Evolutionary conservation across 2,329 filamentous ascomycete genomes (phyloP).

Genomic region (Alternaria longipes): DNA sequence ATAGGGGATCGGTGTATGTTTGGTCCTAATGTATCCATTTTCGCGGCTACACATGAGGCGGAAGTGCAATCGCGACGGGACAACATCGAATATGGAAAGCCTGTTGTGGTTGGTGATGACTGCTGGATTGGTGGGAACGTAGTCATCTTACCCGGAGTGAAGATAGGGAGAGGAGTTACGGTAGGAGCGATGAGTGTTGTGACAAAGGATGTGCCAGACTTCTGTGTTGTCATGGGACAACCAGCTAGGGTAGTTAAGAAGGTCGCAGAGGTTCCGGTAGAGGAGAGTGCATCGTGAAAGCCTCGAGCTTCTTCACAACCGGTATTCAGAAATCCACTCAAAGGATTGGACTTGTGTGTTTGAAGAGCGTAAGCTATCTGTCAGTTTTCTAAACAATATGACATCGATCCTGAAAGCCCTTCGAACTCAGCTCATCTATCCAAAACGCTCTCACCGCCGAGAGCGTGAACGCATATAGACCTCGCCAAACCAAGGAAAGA

Average conservation of each 20-base stretch:
- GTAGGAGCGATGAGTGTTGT: slow-evolving; percentile 86
- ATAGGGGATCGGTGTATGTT: slow-evolving; percentile 64
- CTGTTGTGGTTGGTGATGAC: slow-evolving; percentile 58
- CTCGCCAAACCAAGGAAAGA: slow-evolving; percentile 12
- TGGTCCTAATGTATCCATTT: slow-evolving; percentile 63
- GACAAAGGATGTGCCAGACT: slow-evolving; percentile 75
- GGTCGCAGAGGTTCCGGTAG: slow-evolving; percentile 27
- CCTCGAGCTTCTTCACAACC: neutral
- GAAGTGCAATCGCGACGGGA: slow-evolving; percentile 59
- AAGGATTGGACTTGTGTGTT: neutral
- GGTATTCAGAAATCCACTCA: neutral
- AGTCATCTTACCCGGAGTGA: slow-evolving; percentile 76
- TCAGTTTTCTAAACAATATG: neutral
- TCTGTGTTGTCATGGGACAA: slow-evolving; percentile 70
- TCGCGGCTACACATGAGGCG: slow-evolving; percentile 62
- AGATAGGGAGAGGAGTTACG: slow-evolving; percentile 75
- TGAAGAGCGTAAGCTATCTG: slow-evolving; percentile 7
- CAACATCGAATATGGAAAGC: slow-evolving; percentile 60
- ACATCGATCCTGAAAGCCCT: neutral
- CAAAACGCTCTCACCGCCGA: neutral
- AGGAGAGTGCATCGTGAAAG: slow-evolving; percentile 7
- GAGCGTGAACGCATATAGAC: slow-evolving; percentile 1
- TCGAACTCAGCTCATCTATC: neutral
- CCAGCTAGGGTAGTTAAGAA: slow-evolving; percentile 66
- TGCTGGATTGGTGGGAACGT: slow-evolving; percentile 60